phyloP scores from a whole-genome alignment of 2,329 filamentous ascomycete genomes.

The Fusarium sp. region DNA sequence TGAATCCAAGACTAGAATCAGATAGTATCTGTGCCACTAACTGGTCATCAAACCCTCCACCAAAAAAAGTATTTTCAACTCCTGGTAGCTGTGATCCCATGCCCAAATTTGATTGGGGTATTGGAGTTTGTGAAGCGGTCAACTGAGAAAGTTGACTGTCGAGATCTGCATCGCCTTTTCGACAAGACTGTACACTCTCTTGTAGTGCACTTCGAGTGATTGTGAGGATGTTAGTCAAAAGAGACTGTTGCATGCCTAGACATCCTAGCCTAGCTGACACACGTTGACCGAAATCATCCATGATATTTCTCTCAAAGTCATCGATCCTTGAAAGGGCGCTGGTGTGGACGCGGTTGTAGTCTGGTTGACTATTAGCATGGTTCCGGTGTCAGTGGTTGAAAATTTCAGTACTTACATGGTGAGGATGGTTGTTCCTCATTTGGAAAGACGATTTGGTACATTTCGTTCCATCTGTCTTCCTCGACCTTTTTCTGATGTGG shows the following conservation, averaged over 20 bases:
- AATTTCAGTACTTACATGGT: slow-evolving; percentile 26
- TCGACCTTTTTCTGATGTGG: slow-evolving; percentile 3
- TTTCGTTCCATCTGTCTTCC: slow-evolving; percentile 28
- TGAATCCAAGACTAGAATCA: background rate
- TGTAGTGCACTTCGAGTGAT: background rate
- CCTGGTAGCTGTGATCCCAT: background rate
- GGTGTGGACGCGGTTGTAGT: slow-evolving; percentile 7
- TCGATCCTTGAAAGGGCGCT: background rate
- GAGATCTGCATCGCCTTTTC: background rate
- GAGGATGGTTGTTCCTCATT: slow-evolving; percentile 8
- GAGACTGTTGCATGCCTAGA: background rate
- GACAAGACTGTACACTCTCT: slow-evolving; percentile 6
- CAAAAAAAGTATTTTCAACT: background rate
- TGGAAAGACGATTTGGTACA: slow-evolving; percentile 31
- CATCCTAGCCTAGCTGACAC: background rate
- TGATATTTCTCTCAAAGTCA: slow-evolving; percentile 1
- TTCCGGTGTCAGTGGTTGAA: background rate
- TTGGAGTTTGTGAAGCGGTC: background rate
- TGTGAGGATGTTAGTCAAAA: background rate
- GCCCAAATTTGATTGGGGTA: background rate
- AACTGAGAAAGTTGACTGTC: background rate
- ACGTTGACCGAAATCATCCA: slow-evolving; percentile 4
- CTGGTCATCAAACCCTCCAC: background rate
- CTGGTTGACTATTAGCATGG: slow-evolving; percentile 14
- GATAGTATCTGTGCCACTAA: background rate